These are phyloP conservation scores for Tylopilus rubrobrunneus DNA, from an alignment of 768 basidiomycete species.

Conservation along the genomic window DNA sequence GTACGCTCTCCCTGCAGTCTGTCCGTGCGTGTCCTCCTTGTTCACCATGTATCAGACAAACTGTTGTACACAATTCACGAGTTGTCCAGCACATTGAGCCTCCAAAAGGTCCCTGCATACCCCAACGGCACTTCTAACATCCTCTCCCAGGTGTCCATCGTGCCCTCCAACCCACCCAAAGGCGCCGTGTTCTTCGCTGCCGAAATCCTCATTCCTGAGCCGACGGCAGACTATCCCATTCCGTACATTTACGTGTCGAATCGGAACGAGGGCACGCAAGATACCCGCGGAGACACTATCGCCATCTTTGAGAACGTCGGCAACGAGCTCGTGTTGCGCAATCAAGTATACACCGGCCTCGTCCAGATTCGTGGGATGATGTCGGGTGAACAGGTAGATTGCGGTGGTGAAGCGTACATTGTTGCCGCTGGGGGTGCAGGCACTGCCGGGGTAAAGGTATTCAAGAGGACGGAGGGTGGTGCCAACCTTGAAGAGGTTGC, in stretches of 20 bases:
- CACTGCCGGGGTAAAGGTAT: slow-evolving; percentile 52
- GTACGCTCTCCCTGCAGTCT: slow-evolving; percentile 15
- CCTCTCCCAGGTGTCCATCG: slow-evolving; percentile 47
- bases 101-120: slow-evolving; percentile 45
- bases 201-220: slow-evolving; percentile 59
- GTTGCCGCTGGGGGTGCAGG: slow-evolving; percentile 54
- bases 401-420: slow-evolving; percentile 47
- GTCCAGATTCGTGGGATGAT: slow-evolving; percentile 66
- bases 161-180: slow-evolving; percentile 39
- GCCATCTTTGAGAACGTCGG: slow-evolving; percentile 53
- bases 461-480: slow-evolving; percentile 52
- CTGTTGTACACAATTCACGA: slow-evolving; percentile 55
- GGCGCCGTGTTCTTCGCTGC: slow-evolving; percentile 46
- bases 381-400: slow-evolving; percentile 41
- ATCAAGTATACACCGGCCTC: slow-evolving; percentile 59
- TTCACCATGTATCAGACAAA: slow-evolving; percentile 35
- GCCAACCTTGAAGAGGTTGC: slow-evolving; percentile 49
- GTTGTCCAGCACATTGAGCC: slow-evolving; percentile 51
- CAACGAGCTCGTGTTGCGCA: slow-evolving; percentile 38
- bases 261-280: slow-evolving; percentile 51
- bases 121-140: slow-evolving; percentile 51
- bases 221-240: slow-evolving; percentile 42
- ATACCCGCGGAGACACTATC: slow-evolving; percentile 58
- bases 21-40: neutral
- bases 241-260: slow-evolving; percentile 67